Evolutionary conservation across 192 early-diverging fungal genomes (phyloP), one percentile per base, ranked within the genome.

Genomic region (Coemansia sp.): DNA sequence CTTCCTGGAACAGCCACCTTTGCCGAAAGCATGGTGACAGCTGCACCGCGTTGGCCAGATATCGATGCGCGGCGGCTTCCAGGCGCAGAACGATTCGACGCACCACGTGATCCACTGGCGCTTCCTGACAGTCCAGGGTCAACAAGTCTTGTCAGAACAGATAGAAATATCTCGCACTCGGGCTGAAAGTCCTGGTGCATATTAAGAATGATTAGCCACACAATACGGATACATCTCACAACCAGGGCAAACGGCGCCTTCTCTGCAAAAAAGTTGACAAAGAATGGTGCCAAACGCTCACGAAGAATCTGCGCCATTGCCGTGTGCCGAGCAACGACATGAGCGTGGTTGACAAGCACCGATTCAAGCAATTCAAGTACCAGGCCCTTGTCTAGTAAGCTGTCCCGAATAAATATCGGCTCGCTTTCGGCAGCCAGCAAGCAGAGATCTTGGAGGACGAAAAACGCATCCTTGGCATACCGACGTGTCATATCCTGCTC

Each of bases 231-330:
- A 25, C 94, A 72, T 5, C 95, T 89, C 84, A 97, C 90, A 1
- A 85, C 87, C 66, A 90, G 76, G 3, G 89, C 83, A 69, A 96
- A 99, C 22, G 95, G 89, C 20, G 74, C 57, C 22, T 76, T 74
- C 48, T 93, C 90, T n/a, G 94, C 93, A 5, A 94, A 94, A 67
- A 97, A 95, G n/a, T 91, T 90, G 67, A 98, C 95, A 33, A 97
- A 82, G 40, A 94, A 71, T 8, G 97, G 95, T 56, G 94, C 95
- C 29, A 96, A 85, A 3, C 89, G 84, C 65, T 95, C 92, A 45
- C 90, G 84, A 57, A 99, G 67, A 5, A 93, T 62, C 5, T 76
- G 72, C 20, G 81, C 65, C 74, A 97, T 87, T 34, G 90, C 88
- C 22, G 84, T 67, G 75, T 96, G 91, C 88, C 91, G 69, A 64